Evolutionary conservation across 202 grass and related monocot species (phyloP).

Genomic region (Eragrostis tef): DNA sequence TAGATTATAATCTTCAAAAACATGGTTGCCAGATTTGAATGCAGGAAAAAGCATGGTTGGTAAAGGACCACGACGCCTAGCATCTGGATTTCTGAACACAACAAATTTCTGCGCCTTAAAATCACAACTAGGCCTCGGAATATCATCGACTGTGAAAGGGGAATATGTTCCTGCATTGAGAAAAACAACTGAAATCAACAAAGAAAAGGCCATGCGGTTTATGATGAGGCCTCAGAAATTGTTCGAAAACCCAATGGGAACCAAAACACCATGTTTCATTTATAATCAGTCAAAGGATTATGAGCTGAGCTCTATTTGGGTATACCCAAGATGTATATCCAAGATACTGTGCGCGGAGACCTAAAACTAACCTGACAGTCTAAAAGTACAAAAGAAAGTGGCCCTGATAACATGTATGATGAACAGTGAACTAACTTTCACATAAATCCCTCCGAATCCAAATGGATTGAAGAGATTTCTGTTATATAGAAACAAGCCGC

Average conservation of each 20-base stretch:
- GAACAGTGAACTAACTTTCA: background rate
- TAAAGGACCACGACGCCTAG: background rate
- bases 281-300: too few species aligned
- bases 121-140: constrained; percentile 24
- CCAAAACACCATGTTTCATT: too few species aligned
- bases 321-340: too few species aligned
- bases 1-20: constrained; percentile 6
- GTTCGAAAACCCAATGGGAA: too few species aligned
- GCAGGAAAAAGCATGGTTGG: background rate
- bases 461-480: too few species aligned
- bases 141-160: constrained; percentile 27
- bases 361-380: too few species aligned
- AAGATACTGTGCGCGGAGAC: too few species aligned
- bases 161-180: background rate
- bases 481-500: too few species aligned
- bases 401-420: background rate
- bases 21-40: background rate
- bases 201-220: background rate
- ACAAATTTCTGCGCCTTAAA: background rate
- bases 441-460: too few species aligned
- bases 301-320: too few species aligned
- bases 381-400: background rate
- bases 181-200: background rate
- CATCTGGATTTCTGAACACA: background rate
- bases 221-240: too few species aligned